Evolutionary conservation across 108 stramenopile species (phyloP).

Genomic region (Discostella pseudostelligera): DNA sequence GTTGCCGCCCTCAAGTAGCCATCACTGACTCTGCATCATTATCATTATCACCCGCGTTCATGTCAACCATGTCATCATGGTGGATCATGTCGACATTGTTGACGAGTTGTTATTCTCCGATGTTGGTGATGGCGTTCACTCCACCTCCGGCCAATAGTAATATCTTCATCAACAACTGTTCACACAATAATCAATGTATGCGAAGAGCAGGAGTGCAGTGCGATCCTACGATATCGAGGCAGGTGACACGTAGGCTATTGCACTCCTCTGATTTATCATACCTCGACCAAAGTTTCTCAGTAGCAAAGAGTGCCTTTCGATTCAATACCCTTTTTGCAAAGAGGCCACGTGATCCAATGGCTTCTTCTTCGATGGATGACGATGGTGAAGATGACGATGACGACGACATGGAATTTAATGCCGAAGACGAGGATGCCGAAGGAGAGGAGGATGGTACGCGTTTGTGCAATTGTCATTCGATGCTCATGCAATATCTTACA

Average conservation of each 20-base stretch:
- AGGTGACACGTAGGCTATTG: too few relatives aligned
- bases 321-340: constrained; percentile 18
- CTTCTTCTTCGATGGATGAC: constrained; percentile 12
- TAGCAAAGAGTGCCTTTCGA: neutral
- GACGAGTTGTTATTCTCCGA: too few relatives aligned
- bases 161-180: neutral
- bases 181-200: neutral
- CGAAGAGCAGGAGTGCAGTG: too few relatives aligned
- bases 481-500: too few relatives aligned
- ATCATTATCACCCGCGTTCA: constrained; percentile 2
- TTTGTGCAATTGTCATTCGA: neutral
- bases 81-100: neutral
- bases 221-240: too few relatives aligned
- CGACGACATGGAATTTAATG: constrained; percentile 6
- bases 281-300: too few relatives aligned
- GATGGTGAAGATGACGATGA: constrained; percentile 31
- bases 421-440: constrained; percentile 12
- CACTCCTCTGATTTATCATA: too few relatives aligned
- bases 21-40: too few relatives aligned
- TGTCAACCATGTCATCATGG: neutral
- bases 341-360: constrained; percentile 4
- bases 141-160: neutral
- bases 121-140: constrained; percentile 8
- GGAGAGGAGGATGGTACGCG: constrained; percentile 6
- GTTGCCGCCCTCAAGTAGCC: too few relatives aligned